phyloP scores from a whole-genome alignment of 148 eudicot genomes.

The Rhododendron henanense region DNA sequence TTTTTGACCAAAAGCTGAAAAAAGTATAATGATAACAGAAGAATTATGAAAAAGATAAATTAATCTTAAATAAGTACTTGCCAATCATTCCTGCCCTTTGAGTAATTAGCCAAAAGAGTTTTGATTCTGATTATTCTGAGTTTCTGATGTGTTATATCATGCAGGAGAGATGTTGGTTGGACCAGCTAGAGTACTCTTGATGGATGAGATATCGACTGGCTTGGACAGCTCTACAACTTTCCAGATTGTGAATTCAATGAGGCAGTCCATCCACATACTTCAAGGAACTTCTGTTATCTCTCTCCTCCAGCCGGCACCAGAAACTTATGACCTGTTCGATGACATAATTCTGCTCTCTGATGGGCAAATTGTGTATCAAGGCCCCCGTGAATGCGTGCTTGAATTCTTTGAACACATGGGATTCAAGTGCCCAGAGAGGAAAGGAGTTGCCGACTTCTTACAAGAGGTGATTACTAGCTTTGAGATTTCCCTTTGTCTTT shows the following conservation, averaged over 20 bases:
- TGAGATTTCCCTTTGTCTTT: background rate
- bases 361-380: conserved; percentile 84
- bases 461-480: conserved; percentile 57
- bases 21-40: too few species aligned
- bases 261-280: conserved; percentile 75
- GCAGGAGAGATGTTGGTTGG: conserved; percentile 94
- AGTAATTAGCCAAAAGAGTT: background rate
- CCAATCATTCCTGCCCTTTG: too few species aligned
- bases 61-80: too few species aligned
- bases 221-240: conserved; percentile 88
- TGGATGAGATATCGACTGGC: conserved; percentile 95
- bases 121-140: background rate
- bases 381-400: conserved; percentile 72
- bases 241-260: conserved; percentile 76
- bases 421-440: conserved; percentile 82
- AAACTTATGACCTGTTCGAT: conserved; percentile 77
- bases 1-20: too few species aligned
- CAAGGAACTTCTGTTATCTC: conserved; percentile 78
- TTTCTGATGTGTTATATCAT: background rate
- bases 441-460: conserved; percentile 86
- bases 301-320: conserved; percentile 91
- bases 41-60: too few species aligned
- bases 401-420: conserved; percentile 90
- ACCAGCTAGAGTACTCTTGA: conserved; percentile 76
- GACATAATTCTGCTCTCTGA: conserved; percentile 83